These are phyloP conservation scores for Fusarium redolens DNA, from an alignment of 2,329 filamentous ascomycete genomes.

Conservation along the genomic window DNA sequence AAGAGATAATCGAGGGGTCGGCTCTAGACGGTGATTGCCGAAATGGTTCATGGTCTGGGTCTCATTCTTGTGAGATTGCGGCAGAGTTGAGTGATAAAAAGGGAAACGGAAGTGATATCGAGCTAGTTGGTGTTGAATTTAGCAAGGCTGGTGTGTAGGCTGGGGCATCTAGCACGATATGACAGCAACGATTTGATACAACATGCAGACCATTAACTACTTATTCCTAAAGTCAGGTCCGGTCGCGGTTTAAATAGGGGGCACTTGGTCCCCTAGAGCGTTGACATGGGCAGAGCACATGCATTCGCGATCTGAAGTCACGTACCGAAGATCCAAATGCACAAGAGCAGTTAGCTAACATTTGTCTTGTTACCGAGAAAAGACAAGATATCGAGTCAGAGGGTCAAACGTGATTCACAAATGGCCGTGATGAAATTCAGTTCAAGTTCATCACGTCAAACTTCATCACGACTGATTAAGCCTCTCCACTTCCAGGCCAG, in stretches of 20 bases:
- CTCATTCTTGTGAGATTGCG: not conserved
- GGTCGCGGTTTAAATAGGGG: no score
- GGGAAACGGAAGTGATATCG: constrained; percentile 6
- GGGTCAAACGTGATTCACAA: not conserved
- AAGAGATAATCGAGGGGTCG: constrained; percentile 23
- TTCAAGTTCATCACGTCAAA: no score
- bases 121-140: not conserved
- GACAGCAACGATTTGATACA: fast-evolving
- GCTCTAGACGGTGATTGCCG: not conserved
- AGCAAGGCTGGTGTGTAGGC: not conserved
- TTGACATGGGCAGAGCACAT: no score
- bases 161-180: fast-evolving
- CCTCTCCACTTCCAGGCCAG: no score
- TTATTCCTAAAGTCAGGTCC: fast-evolving
- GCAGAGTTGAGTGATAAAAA: constrained; percentile 18
- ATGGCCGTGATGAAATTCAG: not conserved
- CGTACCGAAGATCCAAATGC: no score
- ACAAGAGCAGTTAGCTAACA: not conserved
- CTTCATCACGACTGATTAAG: no score
- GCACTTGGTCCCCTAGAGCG: no score
- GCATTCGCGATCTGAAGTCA: no score
- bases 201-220: not conserved
- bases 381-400: not conserved
- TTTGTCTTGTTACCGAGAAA: not conserved
- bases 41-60: not conserved